phyloP scores from a whole-genome alignment of 2,329 filamentous ascomycete genomes.

The Ophiostoma piceae region DNA sequence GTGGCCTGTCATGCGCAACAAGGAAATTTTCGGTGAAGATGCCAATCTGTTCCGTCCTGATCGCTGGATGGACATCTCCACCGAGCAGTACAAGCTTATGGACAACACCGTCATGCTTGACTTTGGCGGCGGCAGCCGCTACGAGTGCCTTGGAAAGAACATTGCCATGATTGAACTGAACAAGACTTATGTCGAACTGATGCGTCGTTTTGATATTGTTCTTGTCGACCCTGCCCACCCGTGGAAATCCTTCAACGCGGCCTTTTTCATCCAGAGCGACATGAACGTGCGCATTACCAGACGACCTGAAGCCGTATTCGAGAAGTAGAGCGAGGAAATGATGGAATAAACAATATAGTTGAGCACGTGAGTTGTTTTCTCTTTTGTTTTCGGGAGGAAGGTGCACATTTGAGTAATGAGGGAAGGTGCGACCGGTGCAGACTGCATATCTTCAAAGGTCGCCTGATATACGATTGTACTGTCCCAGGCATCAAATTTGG shows the following conservation, averaged over 20 bases:
- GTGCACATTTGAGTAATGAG: background rate
- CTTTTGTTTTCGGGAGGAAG: background rate
- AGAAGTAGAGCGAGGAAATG: background rate
- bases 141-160: constrained; percentile 40
- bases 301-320: constrained; percentile 10
- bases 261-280: constrained; percentile 26
- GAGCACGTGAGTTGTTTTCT: background rate
- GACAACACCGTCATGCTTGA: constrained; percentile 34
- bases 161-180: constrained; percentile 42
- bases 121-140: constrained; percentile 38
- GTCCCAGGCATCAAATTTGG: background rate
- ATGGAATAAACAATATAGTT: background rate
- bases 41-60: constrained; percentile 43
- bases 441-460: background rate
- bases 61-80: constrained; percentile 39
- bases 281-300: constrained; percentile 25
- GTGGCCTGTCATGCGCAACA: constrained; percentile 36
- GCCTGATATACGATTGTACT: background rate
- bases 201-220: constrained; percentile 31
- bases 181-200: constrained; percentile 33
- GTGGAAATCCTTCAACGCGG: constrained; percentile 33
- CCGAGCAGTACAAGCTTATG: constrained; percentile 30
- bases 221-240: constrained; percentile 31
- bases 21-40: constrained; percentile 37
- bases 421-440: background rate